Percentiles rank a stretch among this genome's conserved stretches.
Evolutionary conservation across 129 eudicot species (phyloP).

Genomic region (Pulicaria dysenterica): DNA sequence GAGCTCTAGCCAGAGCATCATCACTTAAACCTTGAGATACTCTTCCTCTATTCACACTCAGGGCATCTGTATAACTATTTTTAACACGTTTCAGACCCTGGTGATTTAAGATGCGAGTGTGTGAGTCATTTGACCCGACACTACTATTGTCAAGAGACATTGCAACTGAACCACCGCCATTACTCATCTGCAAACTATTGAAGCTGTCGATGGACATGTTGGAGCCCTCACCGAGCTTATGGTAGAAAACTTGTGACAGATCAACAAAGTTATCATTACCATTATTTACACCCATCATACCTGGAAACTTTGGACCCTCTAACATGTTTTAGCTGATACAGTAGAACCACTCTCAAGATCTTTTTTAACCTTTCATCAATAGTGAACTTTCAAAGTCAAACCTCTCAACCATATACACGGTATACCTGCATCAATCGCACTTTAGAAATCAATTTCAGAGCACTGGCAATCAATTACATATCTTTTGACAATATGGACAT

Average conservation of each 20-base stretch:
- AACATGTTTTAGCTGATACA: conserved; percentile 49
- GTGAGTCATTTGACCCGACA: conserved; percentile 85
- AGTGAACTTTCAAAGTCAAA: conserved; percentile 12
- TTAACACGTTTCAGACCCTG: conserved; percentile 70
- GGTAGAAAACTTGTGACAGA: conserved; percentile 64
- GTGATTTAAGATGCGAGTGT: conserved; percentile 81
- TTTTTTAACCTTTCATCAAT: conserved; percentile 42
- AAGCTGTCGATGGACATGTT: conserved; percentile 83
- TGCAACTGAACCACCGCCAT: conserved; percentile 88
- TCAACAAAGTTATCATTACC: conserved; percentile 61
- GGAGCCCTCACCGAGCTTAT: conserved; percentile 77
- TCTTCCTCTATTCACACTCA: conserved; percentile 69
- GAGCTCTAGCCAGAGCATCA: conserved; percentile 79
- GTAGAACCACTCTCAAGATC: conserved; percentile 19
- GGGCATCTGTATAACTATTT: conserved; percentile 58
- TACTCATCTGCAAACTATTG: conserved; percentile 74
- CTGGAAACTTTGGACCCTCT: conserved; percentile 79
- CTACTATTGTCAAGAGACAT: conserved; percentile 91
- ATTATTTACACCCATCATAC: conserved; percentile 63
- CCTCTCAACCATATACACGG: conserved; percentile 7
- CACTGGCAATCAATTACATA: neutral
- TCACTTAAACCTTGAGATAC: conserved; percentile 71
- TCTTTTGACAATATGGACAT: neutral
- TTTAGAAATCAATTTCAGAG: neutral
- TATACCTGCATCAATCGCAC: conserved; percentile 18